Conservation (phyloP, 768 basidiomycete species). For the Chalciporus pseudorubinellus region DNA sequence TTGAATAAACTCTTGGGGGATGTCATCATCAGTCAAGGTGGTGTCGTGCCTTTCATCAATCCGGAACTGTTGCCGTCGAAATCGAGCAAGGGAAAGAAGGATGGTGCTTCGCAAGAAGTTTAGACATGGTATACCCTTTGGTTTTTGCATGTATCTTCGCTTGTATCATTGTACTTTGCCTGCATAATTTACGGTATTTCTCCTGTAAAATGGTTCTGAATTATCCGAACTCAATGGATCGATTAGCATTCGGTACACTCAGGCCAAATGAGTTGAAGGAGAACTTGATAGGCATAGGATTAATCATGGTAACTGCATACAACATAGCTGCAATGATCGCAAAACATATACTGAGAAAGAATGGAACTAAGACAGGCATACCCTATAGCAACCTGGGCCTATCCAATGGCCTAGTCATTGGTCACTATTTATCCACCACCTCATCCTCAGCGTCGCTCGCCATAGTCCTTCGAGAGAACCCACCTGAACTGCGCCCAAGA, state of each 20-base stretch:
- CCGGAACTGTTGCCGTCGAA: constrained; percentile 46
- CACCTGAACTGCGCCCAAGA: constrained; percentile 44
- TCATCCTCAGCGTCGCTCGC: constrained; percentile 83
- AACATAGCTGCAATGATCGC: neutral
- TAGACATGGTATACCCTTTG: constrained; percentile 24
- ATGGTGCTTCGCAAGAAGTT: constrained; percentile 49
- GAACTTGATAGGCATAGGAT: too few relatives aligned
- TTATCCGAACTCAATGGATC: too few relatives aligned
- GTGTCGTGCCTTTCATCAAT: constrained; percentile 68
- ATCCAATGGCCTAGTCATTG: neutral
- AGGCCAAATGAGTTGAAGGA: too few relatives aligned
- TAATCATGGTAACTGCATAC: neutral
- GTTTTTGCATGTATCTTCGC: constrained; percentile 8
- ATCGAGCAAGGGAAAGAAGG: constrained; percentile 47
- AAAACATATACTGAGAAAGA: neutral
- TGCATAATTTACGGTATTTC: constrained; percentile 32
- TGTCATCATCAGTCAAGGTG: constrained; percentile 75
- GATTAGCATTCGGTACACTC: too few relatives aligned
- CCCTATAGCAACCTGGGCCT: neutral
- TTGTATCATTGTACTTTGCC: constrained; percentile 25
- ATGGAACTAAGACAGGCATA: neutral
- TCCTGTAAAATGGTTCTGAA: constrained; percentile 21
- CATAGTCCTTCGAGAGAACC: constrained; percentile 73
- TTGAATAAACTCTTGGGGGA: constrained; percentile 56
- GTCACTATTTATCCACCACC: constrained; percentile 40